Evolutionary conservation across 305 asterid genomes (phyloP).

Genomic region (Fraxinus velutina): DNA sequence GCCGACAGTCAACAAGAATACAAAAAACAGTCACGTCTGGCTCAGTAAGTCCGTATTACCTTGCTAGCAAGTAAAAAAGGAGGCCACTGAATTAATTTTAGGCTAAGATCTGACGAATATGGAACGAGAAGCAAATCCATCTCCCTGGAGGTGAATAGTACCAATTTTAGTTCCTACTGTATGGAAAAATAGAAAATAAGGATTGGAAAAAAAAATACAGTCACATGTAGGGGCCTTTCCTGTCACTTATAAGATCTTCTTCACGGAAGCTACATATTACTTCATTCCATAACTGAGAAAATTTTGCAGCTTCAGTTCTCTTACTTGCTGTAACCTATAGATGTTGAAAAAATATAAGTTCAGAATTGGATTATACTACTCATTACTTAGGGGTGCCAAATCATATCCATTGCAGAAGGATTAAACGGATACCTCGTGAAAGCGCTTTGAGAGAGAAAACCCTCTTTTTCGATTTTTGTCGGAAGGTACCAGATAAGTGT

Average conservation of each 20-base stretch:
- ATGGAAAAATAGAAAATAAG: conserved; percentile 3
- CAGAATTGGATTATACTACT: conserved; percentile 10
- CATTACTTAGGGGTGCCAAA: conserved; percentile 26
- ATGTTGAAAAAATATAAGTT: conserved; percentile 20
- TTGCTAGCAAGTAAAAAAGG: conserved; percentile 98
- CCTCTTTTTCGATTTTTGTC: conserved; percentile 66
- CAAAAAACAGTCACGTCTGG: conserved; percentile 7
- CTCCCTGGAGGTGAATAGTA: conserved; percentile 66
- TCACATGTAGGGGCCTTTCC: conserved; percentile 46
- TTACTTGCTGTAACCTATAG: conserved; percentile 62
- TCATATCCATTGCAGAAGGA: conserved; percentile 19
- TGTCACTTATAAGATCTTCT: conserved; percentile 96
- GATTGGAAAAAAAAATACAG: conserved; percentile 10
- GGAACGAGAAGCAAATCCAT: conserved; percentile 99
- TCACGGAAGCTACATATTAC: conserved; percentile 93
- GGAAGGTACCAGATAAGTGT: conserved; percentile 79
- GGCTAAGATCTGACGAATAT: conserved; percentile 84
- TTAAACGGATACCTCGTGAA: conserved; percentile 55
- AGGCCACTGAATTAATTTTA: conserved; percentile 94
- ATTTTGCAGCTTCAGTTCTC: conserved; percentile 96
- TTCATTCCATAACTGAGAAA: conserved; percentile 97
- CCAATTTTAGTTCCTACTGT: conserved; percentile 29
- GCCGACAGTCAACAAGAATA: conserved; percentile 28
- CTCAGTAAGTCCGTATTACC: conserved; percentile 43
- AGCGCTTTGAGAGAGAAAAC: conserved; percentile 63